Conservation (phyloP, 306 rosid genomes). For the Citrullus mucosospermus region DNA sequence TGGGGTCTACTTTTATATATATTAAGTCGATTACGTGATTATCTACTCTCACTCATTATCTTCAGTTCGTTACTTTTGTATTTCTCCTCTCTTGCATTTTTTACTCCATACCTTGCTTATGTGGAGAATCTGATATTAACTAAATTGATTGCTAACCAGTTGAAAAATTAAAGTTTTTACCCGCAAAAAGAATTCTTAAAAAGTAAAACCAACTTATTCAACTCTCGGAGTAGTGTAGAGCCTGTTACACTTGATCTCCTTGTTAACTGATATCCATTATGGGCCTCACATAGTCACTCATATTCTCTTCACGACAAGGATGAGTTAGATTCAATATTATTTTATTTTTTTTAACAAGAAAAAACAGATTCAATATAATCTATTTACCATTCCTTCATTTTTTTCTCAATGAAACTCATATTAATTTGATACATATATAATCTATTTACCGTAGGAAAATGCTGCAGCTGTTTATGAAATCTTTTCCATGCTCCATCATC, state of each 20-base stretch:
- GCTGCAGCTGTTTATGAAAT: constrained; percentile 85
- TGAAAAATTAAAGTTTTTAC: background rate
- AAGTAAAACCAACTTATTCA: background rate
- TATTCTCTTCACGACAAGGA: background rate
- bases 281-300: background rate
- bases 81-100: background rate
- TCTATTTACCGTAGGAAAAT: constrained; percentile 72
- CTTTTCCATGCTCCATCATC: constrained; percentile 99
- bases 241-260: background rate
- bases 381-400: background rate
- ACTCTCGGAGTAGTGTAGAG: background rate
- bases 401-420: background rate
- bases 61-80: no score
- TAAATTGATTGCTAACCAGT: background rate
- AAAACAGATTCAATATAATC: background rate
- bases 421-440: background rate
- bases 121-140: background rate
- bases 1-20: background rate
- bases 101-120: background rate
- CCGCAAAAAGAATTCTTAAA: background rate
- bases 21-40: background rate
- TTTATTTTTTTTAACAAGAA: no score
- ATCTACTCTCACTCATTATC: no score
- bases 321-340: background rate
- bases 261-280: background rate